Evolutionary conservation across 164 flowering plant genomes (phyloP).

Genomic region (Chloranthus sessilifolius): DNA sequence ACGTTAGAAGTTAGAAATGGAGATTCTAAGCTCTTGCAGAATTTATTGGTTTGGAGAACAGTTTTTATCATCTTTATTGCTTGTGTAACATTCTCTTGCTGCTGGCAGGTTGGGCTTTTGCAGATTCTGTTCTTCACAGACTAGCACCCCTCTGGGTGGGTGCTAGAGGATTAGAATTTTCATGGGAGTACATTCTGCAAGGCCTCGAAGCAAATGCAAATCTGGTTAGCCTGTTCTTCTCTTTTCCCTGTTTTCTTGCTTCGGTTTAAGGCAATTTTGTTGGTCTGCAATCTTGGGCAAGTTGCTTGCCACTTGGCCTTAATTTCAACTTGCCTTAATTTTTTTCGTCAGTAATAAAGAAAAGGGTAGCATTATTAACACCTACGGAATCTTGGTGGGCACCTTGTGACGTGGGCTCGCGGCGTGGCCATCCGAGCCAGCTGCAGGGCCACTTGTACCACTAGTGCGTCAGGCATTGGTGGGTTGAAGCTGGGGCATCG

Average conservation of each 20-base stretch:
- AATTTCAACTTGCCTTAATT: too few species aligned
- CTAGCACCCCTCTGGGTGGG: slow-evolving; percentile 99
- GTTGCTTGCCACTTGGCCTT: neutral
- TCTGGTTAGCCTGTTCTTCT: slow-evolving; percentile 47
- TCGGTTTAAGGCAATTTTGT: neutral
- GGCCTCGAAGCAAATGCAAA: slow-evolving; percentile 98
- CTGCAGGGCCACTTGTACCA: too few species aligned
- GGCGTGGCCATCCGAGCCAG: too few species aligned
- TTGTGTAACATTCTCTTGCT: neutral
- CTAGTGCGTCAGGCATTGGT: too few species aligned
- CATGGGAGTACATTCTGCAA: slow-evolving; percentile 95
- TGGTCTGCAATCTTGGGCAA: too few species aligned
- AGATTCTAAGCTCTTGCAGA: neutral
- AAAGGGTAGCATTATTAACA: too few species aligned
- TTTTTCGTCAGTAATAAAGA: too few species aligned
- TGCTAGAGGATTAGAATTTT: slow-evolving; percentile 95
- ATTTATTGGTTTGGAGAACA: too few species aligned
- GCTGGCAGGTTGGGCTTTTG: slow-evolving; percentile 96
- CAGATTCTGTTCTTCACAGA: slow-evolving; percentile 94
- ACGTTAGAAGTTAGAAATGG: too few species aligned
- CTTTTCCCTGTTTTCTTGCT: neutral
- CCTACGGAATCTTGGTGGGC: too few species aligned
- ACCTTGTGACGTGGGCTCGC: too few species aligned
- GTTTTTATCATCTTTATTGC: neutral
- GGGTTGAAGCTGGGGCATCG: too few species aligned